phyloP scores from a whole-genome alignment of 352 stramenopile genomes.

The Pythium vanterpoolii region DNA sequence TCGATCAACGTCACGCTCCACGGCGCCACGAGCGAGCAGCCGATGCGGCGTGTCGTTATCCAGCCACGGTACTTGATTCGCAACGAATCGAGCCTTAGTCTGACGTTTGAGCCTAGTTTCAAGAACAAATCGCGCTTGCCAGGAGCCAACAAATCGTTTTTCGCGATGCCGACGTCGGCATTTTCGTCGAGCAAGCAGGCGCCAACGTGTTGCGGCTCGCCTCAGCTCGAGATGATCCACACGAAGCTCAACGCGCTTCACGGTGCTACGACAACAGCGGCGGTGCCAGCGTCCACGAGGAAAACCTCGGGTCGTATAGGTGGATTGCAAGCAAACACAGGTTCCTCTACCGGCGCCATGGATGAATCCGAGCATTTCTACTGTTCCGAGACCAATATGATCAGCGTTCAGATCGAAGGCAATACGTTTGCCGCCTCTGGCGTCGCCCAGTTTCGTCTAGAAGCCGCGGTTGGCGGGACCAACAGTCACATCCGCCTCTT shows the following conservation, averaged over 20 bases:
- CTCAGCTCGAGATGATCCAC: slow-evolving; percentile 70
- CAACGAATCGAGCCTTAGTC: slow-evolving; percentile 50
- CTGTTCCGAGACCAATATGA: slow-evolving; percentile 61
- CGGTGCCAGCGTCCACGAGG: slow-evolving; percentile 4
- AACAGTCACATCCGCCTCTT: slow-evolving; percentile 72
- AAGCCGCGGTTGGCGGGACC: slow-evolving; percentile 43
- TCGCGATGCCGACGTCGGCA: slow-evolving; percentile 37
- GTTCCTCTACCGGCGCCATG: slow-evolving; percentile 3
- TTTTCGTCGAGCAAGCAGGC: slow-evolving; percentile 38
- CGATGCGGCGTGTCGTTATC: slow-evolving; percentile 55
- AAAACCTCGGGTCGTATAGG: neutral
- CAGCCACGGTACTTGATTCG: slow-evolving; percentile 61
- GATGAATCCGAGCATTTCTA: slow-evolving; percentile 66
- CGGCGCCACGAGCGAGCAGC: slow-evolving; percentile 37
- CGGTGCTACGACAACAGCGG: slow-evolving; percentile 34
- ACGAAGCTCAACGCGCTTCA: slow-evolving; percentile 64
- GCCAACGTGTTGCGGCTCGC: slow-evolving; percentile 46
- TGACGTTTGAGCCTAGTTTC: slow-evolving; percentile 51
- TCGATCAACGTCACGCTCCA: slow-evolving; percentile 67
- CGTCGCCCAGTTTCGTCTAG: slow-evolving; percentile 54
- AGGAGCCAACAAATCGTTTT: slow-evolving; percentile 66
- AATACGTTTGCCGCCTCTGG: slow-evolving; percentile 50
- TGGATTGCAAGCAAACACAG: neutral
- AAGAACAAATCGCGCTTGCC: slow-evolving; percentile 52
- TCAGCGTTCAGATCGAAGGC: slow-evolving; percentile 65